A percentile compares a stretch with the other conserved stretches of the same genome.
Conservation (phyloP, 2,329 filamentous ascomycete genomes). For the Colletotrichum plurivorum region DNA sequence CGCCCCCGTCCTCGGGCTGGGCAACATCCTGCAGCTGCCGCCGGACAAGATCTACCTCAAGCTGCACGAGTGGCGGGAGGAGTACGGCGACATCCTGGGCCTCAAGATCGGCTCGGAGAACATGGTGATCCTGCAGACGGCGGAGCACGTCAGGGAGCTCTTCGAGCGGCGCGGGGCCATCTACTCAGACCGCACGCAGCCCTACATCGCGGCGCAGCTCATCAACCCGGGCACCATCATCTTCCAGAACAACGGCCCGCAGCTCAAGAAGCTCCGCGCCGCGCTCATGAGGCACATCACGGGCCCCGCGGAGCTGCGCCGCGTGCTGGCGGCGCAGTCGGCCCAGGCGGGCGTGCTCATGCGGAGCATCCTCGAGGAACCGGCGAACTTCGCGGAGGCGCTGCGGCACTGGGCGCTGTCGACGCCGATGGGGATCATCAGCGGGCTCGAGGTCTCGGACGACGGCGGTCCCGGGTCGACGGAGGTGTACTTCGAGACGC, state of each 20-base stretch:
- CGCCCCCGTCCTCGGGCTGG: constrained; percentile 42
- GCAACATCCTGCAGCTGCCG: constrained; percentile 47
- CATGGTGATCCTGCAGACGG: constrained; percentile 52
- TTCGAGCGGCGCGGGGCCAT: constrained; percentile 53
- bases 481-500: constrained; percentile 42
- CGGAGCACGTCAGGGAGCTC: constrained; percentile 51
- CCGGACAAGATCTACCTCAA: constrained; percentile 43
- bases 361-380: constrained; percentile 39
- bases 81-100: constrained; percentile 52
- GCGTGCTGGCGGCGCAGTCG: constrained; percentile 40
- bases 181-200: constrained; percentile 55
- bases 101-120: constrained; percentile 49
- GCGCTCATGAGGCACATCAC: constrained; percentile 43
- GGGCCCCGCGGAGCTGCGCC: constrained; percentile 41
- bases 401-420: constrained; percentile 45
- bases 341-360: constrained; percentile 43
- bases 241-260: constrained; percentile 29
- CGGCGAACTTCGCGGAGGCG: constrained; percentile 37
- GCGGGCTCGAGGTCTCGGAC: constrained; percentile 40
- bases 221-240: constrained; percentile 41
- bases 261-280: constrained; percentile 22
- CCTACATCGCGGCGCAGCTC: constrained; percentile 45
- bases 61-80: constrained; percentile 50
- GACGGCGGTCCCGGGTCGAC: constrained; percentile 39
- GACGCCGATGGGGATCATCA: constrained; percentile 45